Evolutionary conservation across 73 alveolate species (phyloP), one percentile per base, ranked within the genome.

Genomic region (Stentor roeselii): DNA sequence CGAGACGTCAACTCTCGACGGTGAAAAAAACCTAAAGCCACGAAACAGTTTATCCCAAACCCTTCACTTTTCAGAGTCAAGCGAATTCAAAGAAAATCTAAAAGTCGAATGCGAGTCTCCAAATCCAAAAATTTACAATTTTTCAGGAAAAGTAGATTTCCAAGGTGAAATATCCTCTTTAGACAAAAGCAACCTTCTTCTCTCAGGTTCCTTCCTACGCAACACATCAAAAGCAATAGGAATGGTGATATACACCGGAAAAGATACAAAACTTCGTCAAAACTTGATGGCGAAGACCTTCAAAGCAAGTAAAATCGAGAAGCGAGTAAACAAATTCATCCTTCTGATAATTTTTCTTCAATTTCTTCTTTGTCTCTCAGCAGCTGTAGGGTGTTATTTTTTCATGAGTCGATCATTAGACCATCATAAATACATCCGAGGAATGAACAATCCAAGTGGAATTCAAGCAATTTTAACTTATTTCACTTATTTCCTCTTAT

Each of bases 1-100:
- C 34, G 96, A 96, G 89, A 97, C 99, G 2, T 91, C 97, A 0
- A 83, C 95, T 82, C 93, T 98, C 60, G 99, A 98, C 93, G 99
- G 99, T 3, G 99, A 98, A 88, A 98, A 96, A 92, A 96, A 93
- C 78, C 87, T 96, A 31, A 98, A 98, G 88, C 91, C 96, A 85
- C 91, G 96, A 59, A 31, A 88, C 0, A 85, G 93, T 4, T 76
- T 35, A 14, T 11, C 58, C 82, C 37, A 6, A 14, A 61, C 42
- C 14, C 15, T 6, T 61, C 11, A 30, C 60, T 11, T 30, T n/a
- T 11, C 14, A 36, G 27, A 61, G 14, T 6, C 6, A 61, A 61
- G 38, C 6, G 82, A 30, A 30, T 14, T 61, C 6, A 35, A 11
- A 14, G 27, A 36, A 30, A 6, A 11, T 35, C 38, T 30, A 11